These are phyloP conservation scores for Lyophyllum shimeji DNA, from an alignment of 768 basidiomycete species.

Conservation along the genomic window DNA sequence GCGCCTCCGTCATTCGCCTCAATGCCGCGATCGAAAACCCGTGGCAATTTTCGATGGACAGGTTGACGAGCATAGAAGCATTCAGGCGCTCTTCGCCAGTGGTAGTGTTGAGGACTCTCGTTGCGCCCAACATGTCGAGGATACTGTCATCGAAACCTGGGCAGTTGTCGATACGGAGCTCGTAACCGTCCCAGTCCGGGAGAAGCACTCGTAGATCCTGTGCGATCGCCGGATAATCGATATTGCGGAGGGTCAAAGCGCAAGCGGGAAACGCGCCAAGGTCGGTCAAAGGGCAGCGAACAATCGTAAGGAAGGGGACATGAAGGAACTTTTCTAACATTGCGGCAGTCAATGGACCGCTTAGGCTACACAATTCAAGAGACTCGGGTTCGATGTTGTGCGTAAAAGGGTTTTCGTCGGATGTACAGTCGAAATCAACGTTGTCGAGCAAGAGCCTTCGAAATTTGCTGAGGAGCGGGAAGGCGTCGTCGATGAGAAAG, in stretches of 20 bases:
- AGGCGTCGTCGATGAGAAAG: background rate
- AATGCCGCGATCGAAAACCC: conserved; percentile 4
- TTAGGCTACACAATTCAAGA: background rate
- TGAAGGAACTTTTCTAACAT: background rate
- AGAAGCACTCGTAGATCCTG: background rate
- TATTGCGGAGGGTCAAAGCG: background rate
- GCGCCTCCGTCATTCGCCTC: background rate
- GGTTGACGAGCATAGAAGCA: background rate
- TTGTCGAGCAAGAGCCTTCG: background rate
- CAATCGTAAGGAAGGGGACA: background rate
- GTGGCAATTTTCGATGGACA: background rate
- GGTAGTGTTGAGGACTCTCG: background rate
- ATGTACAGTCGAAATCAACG: background rate
- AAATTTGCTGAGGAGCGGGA: background rate
- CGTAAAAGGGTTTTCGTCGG: too few species aligned
- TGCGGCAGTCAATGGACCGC: background rate
- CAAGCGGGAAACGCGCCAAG: background rate
- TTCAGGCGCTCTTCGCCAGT: background rate
- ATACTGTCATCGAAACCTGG: too few species aligned
- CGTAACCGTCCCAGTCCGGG: background rate
- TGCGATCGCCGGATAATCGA: background rate
- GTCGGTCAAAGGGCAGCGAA: background rate
- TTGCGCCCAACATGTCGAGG: background rate
- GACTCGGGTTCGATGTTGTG: background rate
- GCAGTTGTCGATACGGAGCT: too few species aligned